Percentiles rank a stretch among this genome's conserved stretches.
phyloP scores from a whole-genome alignment of 768 basidiomycete genomes.

The Suillus ampliporus region DNA sequence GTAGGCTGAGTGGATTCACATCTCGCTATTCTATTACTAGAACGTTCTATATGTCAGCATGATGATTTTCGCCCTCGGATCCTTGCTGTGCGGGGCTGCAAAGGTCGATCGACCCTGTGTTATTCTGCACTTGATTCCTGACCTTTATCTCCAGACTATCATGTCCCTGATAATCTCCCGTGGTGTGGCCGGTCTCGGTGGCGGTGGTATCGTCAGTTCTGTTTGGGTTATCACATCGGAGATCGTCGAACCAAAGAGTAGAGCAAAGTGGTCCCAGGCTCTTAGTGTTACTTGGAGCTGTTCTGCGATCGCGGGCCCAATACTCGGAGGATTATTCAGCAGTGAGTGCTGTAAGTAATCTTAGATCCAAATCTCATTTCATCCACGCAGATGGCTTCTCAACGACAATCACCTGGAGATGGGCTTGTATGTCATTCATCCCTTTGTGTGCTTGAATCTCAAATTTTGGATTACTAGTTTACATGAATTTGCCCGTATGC shows the following conservation, averaged over 20 bases:
- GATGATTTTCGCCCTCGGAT: slow-evolving; percentile 74
- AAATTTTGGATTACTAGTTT: slow-evolving; percentile 55
- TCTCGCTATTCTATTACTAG: slow-evolving; percentile 41
- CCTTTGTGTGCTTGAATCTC: slow-evolving; percentile 17
- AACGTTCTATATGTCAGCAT: slow-evolving; percentile 75
- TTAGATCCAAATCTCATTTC: slow-evolving; percentile 24
- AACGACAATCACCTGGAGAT: slow-evolving; percentile 69
- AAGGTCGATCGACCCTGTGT: slow-evolving; percentile 48
- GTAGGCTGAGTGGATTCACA: slow-evolving; percentile 13
- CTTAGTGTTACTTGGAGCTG: slow-evolving; percentile 87
- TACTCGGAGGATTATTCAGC: slow-evolving; percentile 85
- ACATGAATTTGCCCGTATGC: slow-evolving; percentile 82
- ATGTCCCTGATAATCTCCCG: slow-evolving; percentile 73
- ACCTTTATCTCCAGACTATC: slow-evolving; percentile 39
- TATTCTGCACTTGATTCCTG: slow-evolving; percentile 21
- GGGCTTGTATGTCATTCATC: slow-evolving; percentile 69
- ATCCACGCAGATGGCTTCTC: slow-evolving; percentile 36
- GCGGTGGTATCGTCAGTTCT: slow-evolving; percentile 83
- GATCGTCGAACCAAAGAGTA: slow-evolving; percentile 70
- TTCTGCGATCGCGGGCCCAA: slow-evolving; percentile 82
- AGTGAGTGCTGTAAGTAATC: slow-evolving; percentile 47
- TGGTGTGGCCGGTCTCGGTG: slow-evolving; percentile 76
- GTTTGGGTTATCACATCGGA: slow-evolving; percentile 90
- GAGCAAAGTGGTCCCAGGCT: slow-evolving; percentile 86
- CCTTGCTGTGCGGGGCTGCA: slow-evolving; percentile 79